Evolutionary conservation across 192 early-diverging fungal genomes (phyloP).

Genomic region (Linnemannia exigua): DNA sequence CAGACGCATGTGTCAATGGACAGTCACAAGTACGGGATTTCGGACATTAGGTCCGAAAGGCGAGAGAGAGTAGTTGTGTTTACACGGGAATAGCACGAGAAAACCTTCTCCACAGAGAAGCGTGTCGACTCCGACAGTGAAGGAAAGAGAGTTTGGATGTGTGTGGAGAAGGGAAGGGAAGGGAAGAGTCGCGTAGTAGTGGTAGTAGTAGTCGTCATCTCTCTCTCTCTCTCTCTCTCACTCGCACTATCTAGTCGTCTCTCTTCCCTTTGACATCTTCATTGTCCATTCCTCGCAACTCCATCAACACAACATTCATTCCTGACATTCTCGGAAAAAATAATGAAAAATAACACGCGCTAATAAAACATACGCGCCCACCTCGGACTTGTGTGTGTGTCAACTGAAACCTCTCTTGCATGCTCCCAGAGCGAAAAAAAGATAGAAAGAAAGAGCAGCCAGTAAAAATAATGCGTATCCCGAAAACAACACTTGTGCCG

Average conservation of each 20-base stretch:
- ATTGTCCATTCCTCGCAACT: not conserved
- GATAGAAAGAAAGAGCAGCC: not conserved
- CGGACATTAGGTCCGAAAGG: not conserved
- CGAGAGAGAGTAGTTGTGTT: not conserved
- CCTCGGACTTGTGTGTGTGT: not conserved
- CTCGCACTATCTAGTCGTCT: not conserved
- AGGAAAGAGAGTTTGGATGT: not conserved
- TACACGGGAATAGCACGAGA: not conserved
- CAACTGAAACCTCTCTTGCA: slow-evolving; percentile 9
- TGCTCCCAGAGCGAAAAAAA: not conserved
- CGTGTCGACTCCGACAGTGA: not conserved
- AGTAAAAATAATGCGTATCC: not conserved
- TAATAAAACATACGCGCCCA: not conserved
- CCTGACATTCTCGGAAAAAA: not conserved
- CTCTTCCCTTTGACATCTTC: not conserved
- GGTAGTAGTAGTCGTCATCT: not conserved
- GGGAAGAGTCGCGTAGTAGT: not conserved
- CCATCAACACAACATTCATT: not conserved
- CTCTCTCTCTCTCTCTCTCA: not conserved
- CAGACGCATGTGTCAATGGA: slow-evolving; percentile 8
- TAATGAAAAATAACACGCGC: not conserved
- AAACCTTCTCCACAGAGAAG: not conserved
- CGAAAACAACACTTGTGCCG: not conserved
- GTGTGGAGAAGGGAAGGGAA: not conserved
- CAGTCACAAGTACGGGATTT: not conserved